Conservation (phyloP, 2,329 filamentous ascomycete genomes). For the Aspergillus sojae region DNA sequence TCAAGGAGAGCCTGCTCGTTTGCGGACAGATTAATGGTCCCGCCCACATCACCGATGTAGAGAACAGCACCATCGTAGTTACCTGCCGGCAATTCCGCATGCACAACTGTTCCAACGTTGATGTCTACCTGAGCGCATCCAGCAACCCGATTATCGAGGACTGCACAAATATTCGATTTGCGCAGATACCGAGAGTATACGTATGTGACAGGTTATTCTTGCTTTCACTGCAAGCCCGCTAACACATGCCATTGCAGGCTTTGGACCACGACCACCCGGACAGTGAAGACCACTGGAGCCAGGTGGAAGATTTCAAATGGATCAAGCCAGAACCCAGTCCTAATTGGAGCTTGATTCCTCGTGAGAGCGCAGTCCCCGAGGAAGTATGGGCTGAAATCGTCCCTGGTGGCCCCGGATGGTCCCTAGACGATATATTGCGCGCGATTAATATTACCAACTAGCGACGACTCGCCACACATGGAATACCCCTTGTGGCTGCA, state of each 20-base stretch:
- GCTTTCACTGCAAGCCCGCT: conserved; percentile 6
- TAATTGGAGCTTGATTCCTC: conserved; percentile 76
- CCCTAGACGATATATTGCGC: conserved; percentile 66
- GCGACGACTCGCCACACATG: neutral
- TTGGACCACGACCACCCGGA: conserved; percentile 34
- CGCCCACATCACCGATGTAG: conserved; percentile 77
- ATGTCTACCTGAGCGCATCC: conserved; percentile 78
- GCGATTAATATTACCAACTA: conserved; percentile 31
- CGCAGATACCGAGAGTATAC: conserved; percentile 70
- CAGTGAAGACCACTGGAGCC: conserved; percentile 73
- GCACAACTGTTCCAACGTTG: conserved; percentile 79
- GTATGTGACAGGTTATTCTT: conserved; percentile 52
- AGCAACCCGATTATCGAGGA: conserved; percentile 94
- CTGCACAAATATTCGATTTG: conserved; percentile 76
- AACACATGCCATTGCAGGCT: conserved; percentile 24
- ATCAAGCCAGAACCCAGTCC: conserved; percentile 82
- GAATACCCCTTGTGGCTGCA: neutral
- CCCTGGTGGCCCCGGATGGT: conserved; percentile 63
- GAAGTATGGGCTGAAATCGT: conserved; percentile 71
- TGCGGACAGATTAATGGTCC: conserved; percentile 78
- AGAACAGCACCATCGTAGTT: conserved; percentile 75
- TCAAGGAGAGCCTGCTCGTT: conserved; percentile 72
- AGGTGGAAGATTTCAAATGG: conserved; percentile 98
- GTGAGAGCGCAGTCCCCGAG: conserved; percentile 61
- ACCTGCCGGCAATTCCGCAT: conserved; percentile 87